Evolutionary conservation across 1,284 basidiomycete genomes (phyloP).

Genomic region (Naganishia liquefaciens): DNA sequence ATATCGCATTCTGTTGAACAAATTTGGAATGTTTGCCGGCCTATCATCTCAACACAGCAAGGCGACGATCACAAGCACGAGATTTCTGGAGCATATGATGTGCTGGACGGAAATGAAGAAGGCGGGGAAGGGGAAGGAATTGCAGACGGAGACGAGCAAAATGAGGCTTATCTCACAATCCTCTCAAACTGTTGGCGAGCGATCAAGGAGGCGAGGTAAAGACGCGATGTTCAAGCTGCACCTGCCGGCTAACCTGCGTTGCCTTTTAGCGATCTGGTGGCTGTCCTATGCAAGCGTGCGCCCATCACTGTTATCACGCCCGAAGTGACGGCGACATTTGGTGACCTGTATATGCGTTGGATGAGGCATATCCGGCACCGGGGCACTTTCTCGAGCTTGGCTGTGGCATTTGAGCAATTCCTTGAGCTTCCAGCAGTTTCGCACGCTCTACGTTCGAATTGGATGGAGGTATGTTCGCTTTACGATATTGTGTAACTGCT

Average conservation of each 20-base stretch:
- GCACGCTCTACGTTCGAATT: constrained; percentile 37
- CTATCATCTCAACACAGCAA: constrained; percentile 45
- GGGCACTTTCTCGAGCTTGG: constrained; percentile 51
- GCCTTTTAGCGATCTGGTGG: constrained; percentile 44
- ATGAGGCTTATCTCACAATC: constrained; percentile 44
- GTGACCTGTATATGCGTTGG: constrained; percentile 47
- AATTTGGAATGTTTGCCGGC: constrained; percentile 46
- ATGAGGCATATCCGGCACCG: constrained; percentile 53
- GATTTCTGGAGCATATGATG: constrained; percentile 50
- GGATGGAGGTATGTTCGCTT: constrained; percentile 44
- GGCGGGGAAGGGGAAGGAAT: constrained; percentile 38
- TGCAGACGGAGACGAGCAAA: constrained; percentile 31
- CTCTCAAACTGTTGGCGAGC: constrained; percentile 53
- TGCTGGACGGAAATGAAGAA: constrained; percentile 39
- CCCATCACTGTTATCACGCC: constrained; percentile 34
- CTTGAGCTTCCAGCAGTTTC: constrained; percentile 32
- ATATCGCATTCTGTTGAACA: constrained; percentile 39
- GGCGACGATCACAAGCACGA: constrained; percentile 45
- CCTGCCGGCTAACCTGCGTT: background rate
- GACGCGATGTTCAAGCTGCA: background rate
- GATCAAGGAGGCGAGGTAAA: constrained; percentile 50
- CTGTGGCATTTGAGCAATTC: constrained; percentile 43
- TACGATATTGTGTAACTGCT: background rate
- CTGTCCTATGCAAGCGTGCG: constrained; percentile 37
- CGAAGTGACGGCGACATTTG: constrained; percentile 22